phyloP scores from a whole-genome alignment of 2,329 filamentous ascomycete species.

The Lecanicillium sp. region DNA sequence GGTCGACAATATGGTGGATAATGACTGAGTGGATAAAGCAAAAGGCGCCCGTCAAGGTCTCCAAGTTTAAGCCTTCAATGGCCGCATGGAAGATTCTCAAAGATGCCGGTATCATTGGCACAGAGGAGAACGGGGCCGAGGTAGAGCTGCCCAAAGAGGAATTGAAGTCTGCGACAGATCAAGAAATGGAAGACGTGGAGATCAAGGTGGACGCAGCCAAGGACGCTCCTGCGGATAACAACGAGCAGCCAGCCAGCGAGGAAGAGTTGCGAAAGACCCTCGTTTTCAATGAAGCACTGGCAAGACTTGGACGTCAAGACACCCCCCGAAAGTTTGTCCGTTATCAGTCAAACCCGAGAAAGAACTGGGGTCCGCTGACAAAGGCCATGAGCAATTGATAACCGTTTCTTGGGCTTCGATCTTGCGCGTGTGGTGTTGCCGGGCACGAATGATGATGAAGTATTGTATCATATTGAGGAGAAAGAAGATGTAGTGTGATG shows the following conservation, averaged over 20 bases:
- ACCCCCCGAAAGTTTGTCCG: constrained; percentile 64
- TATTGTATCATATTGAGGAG: too few relatives aligned
- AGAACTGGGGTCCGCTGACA: constrained; percentile 88
- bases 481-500: too few relatives aligned
- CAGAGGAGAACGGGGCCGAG: constrained; percentile 20
- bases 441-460: too few relatives aligned
- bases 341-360: constrained; percentile 83
- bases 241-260: constrained; percentile 15
- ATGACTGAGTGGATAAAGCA: constrained; percentile 89
- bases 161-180: constrained; percentile 16
- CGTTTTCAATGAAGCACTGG: constrained; percentile 71
- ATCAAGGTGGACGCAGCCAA: constrained; percentile 9
- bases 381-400: constrained; percentile 45
- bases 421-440: too few relatives aligned
- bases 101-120: constrained; percentile 27
- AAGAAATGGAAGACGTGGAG: constrained; percentile 33
- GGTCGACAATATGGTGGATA: constrained; percentile 82
- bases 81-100: constrained; percentile 64
- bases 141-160: constrained; percentile 12
- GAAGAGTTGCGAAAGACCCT: constrained; percentile 48
- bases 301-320: constrained; percentile 63
- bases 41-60: constrained; percentile 67
- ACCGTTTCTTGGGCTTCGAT: too few relatives aligned
- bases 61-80: constrained; percentile 60
- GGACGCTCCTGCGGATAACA: constrained; percentile 9